A percentile compares a stretch with the other conserved stretches of the same genome.
Evolutionary conservation across 306 rosid species (phyloP).

Genomic region (Ceratonia siliqua): DNA sequence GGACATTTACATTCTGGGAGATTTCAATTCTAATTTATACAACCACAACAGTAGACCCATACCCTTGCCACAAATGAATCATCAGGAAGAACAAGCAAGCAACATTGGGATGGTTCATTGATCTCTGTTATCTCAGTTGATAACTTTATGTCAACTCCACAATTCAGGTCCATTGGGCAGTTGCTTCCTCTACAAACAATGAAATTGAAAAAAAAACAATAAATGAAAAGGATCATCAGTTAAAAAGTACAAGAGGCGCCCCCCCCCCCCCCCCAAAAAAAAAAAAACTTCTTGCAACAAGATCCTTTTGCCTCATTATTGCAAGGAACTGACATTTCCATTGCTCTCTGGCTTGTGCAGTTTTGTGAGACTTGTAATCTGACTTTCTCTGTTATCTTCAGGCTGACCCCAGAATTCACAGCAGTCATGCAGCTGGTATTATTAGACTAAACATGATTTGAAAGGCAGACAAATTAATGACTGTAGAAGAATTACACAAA

Average conservation of each 20-base stretch:
- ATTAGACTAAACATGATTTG: conserved; percentile 3
- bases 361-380: neutral
- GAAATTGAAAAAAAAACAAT: neutral
- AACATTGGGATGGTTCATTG: conserved; percentile 23
- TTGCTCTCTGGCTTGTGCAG: neutral
- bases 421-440: conserved; percentile 19
- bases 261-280: no score
- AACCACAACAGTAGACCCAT: neutral
- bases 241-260: no score
- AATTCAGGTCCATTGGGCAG: neutral
- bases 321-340: neutral
- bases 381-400: neutral
- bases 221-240: neutral
- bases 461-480: neutral
- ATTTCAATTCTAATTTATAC: neutral
- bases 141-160: conserved; percentile 7
- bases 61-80: conserved; percentile 4
- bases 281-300: neutral
- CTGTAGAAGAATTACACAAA: neutral
- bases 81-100: conserved; percentile 16
- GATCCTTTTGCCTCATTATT: neutral
- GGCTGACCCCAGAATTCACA: conserved; percentile 5
- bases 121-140: conserved; percentile 6
- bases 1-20: neutral
- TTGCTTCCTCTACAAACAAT: neutral